phyloP scores from a whole-genome alignment of 2,329 filamentous ascomycete species.

The Colletotrichum siamense region DNA sequence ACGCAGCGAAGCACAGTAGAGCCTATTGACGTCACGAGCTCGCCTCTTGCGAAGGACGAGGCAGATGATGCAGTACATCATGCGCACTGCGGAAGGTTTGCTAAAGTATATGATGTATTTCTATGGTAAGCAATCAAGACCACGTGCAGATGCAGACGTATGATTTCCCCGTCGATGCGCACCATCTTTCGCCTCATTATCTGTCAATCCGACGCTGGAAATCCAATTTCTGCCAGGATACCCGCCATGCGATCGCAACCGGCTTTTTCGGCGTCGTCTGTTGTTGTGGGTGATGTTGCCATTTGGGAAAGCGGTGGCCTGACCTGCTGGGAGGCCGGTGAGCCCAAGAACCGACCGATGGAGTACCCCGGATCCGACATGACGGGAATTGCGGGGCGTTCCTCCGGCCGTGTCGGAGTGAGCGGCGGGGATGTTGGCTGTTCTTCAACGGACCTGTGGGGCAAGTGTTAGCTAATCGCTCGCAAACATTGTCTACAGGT shows the following conservation, averaged over 20 bases:
- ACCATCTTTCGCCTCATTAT: not conserved
- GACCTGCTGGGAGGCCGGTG: not conserved
- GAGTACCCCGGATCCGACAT: not conserved
- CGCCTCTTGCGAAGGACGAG: not conserved
- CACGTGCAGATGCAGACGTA: not conserved
- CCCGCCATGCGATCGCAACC: not conserved
- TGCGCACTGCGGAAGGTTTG: not conserved
- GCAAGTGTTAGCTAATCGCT: not conserved
- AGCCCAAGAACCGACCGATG: not conserved
- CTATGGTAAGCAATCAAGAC: not conserved
- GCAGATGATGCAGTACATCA: not conserved
- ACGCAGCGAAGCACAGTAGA: not conserved
- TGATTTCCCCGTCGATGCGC: not conserved
- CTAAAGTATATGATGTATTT: not conserved
- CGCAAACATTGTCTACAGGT: not conserved
- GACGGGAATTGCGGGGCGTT: constrained; percentile 12
- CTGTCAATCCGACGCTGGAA: not conserved
- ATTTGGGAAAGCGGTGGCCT: not conserved
- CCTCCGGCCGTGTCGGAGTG: not conserved
- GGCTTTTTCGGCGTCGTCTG: not conserved
- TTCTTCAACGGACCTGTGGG: not conserved
- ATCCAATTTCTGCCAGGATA: not conserved
- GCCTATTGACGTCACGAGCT: not conserved
- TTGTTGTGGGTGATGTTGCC: not conserved
- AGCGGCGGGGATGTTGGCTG: not conserved